A percentile compares a stretch with the other conserved stretches of the same genome.
Evolutionary conservation across 2,329 filamentous ascomycete genomes (phyloP).

Genomic region (Aquanectria penicillioides): DNA sequence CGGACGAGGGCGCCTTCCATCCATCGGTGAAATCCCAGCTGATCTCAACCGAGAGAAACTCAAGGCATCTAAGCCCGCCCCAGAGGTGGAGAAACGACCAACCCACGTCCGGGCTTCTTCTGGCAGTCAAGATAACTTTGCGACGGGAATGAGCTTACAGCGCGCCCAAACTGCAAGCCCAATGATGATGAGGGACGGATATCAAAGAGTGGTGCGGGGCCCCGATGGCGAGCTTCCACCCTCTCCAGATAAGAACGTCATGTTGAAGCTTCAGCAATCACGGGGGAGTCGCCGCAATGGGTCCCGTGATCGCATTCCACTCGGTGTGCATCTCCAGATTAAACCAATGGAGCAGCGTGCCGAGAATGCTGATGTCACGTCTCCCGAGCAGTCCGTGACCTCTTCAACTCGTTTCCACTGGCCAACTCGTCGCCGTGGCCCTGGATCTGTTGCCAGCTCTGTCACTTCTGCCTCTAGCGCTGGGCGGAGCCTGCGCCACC

Average conservation of each 20-base stretch:
- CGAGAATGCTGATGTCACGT: conserved; percentile 62
- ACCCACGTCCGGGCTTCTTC: conserved; percentile 51
- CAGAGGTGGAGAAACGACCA: conserved; percentile 40
- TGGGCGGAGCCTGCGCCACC: conserved; percentile 60
- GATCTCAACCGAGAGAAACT: conserved; percentile 46
- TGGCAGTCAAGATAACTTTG: conserved; percentile 54
- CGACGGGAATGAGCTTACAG: conserved; percentile 60
- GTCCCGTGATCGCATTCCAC: conserved; percentile 82
- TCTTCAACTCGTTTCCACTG: conserved; percentile 66
- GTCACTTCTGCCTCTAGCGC: conserved; percentile 66
- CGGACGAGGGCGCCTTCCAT: conserved; percentile 74
- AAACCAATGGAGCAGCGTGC: conserved; percentile 65
- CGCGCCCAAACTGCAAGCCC: conserved; percentile 76
- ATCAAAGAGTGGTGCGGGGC: conserved; percentile 47
- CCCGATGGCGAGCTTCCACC: conserved; percentile 62
- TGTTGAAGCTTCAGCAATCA: conserved; percentile 69
- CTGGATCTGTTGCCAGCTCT: conserved; percentile 67
- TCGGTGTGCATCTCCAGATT: conserved; percentile 73
- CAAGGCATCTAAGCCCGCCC: conserved; percentile 34
- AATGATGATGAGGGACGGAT: conserved; percentile 67
- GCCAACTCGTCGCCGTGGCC: conserved; percentile 63
- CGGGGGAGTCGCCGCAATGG: conserved; percentile 71
- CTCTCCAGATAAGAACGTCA: conserved; percentile 67
- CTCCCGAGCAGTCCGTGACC: conserved; percentile 64
- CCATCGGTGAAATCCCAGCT: conserved; percentile 71